Base-by-base conservation (phyloP, 2,329 filamentous ascomycete species). In the Hortaea sp. region DNA sequence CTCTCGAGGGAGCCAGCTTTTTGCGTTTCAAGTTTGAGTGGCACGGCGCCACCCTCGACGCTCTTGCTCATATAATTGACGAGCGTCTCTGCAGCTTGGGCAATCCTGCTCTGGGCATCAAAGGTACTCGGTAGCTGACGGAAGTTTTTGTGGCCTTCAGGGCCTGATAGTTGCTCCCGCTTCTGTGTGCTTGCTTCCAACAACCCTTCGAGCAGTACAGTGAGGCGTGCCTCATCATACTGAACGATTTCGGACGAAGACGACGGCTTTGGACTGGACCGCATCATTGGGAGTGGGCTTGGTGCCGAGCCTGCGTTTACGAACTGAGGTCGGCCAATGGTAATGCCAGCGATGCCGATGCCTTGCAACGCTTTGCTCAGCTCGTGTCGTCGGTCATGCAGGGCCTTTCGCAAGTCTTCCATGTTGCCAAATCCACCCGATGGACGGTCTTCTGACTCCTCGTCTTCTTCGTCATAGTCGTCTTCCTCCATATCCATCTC, bases 401-500 rank as follows among this genome's bases (percentile, higher is more conserved):
- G 49, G 31, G 46, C 43, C 49, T 57, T 51, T 49, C 54, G 40
- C 44, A 64, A 41, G 41, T 57, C 47, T 11, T 55, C 55, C 6
- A 60, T 49, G 20, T 27, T 51, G 29, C 42, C 43, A 32, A 50
- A 51, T 13, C 38, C 38, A 11, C 29, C 40, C 9, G 27, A 7
- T 7, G 42, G 42, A 3, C 30, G n/a, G 11, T 44, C 41, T n/a
- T 63, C 56, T n/a, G 61, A 61, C 9, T 67, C 62, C n/a, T 67
- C 66, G 12, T 68, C 65, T 9, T 73, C 66, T 1, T 73, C 71
- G 4, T 68, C 65, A 29, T 29, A 38, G 4, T 45, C 47, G 28
- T 62, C 60, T n/a, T 63, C 61, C 11, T 73, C 70, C 30, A 72
- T 71, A 12, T 74, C 66, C 6, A 70, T 68, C 37, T 74, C 71